Conservation (phyloP, 2,329 filamentous ascomycete genomes). For the Canariomyces notabilis region DNA sequence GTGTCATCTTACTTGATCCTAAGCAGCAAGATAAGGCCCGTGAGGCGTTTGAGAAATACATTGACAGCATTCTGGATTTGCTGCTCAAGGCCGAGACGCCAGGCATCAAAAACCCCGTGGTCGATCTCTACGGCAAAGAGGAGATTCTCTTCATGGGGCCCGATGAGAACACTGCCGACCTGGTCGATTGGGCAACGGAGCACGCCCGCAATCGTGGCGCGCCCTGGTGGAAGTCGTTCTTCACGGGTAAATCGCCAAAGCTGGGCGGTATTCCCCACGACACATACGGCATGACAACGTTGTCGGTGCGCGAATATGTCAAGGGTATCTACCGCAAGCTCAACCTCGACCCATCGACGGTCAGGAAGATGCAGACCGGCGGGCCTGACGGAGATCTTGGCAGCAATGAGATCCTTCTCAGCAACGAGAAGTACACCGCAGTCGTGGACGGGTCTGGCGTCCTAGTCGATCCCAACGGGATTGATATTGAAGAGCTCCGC, state of each 20-base stretch:
- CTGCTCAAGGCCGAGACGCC: conserved; percentile 84
- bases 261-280: conserved; percentile 97
- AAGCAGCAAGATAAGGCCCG: conserved; percentile 89
- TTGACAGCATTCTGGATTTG: conserved; percentile 95
- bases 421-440: conserved; percentile 90
- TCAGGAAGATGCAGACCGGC: conserved; percentile 94
- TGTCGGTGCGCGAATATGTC: conserved; percentile 94
- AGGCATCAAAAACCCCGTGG: conserved; percentile 97
- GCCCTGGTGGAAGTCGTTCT: conserved; percentile 99
- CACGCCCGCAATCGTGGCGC: conserved; percentile 83
- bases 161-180: conserved; percentile 95
- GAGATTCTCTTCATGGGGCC: conserved; percentile 99
- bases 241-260: conserved; percentile 96
- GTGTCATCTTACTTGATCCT: conserved; percentile 89
- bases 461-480: conserved; percentile 83
- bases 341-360: conserved; percentile 75
- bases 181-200: conserved; percentile 98
- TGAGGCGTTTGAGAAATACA: conserved; percentile 98
- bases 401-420: conserved; percentile 94
- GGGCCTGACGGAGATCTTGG: conserved; percentile 94
- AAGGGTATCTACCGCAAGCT: conserved; percentile 96
- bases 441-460: conserved; percentile 97
- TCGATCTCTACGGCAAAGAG: conserved; percentile 89
- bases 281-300: conserved; percentile 92
- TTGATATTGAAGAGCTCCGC: conserved; percentile 76